phyloP scores from a whole-genome alignment of 352 stramenopile species.

The Blastocystis sp. region DNA sequence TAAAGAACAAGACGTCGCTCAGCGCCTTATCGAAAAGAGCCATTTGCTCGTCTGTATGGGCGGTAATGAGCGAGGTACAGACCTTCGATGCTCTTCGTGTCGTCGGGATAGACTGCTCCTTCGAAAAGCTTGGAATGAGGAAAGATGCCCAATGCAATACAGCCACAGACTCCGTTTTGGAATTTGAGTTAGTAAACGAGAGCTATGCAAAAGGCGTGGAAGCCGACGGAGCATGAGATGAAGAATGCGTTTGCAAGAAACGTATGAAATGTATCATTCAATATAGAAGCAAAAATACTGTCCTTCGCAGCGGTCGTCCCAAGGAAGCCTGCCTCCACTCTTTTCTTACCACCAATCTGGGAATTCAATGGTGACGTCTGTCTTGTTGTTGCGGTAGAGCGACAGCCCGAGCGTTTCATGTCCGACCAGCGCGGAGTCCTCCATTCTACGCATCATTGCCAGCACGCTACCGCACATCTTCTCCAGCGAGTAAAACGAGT shows the following conservation, averaged over 20 bases:
- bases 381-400: not conserved
- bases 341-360: not conserved
- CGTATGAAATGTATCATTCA: no score
- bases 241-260: no score
- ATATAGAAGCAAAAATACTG: no score
- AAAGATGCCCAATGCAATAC: not conserved
- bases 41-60: conserved; percentile 35
- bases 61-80: conserved; percentile 46
- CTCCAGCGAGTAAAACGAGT: not conserved
- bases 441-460: not conserved
- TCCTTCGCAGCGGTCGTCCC: no score
- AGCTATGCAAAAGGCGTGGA: not conserved
- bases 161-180: not conserved
- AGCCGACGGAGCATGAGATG: no score
- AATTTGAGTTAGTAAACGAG: not conserved
- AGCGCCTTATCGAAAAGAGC: conserved; percentile 8
- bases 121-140: not conserved
- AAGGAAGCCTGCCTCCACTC: not conserved
- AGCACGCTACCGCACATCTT: not conserved
- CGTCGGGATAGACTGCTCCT: conserved; percentile 23
- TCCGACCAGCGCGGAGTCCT: not conserved
- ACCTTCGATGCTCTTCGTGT: conserved; percentile 45
- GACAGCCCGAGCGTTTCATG: not conserved
- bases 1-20: not conserved
- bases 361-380: not conserved